phyloP scores from a whole-genome alignment of 139 green algal species.

The Chlorella vulgaris region DNA sequence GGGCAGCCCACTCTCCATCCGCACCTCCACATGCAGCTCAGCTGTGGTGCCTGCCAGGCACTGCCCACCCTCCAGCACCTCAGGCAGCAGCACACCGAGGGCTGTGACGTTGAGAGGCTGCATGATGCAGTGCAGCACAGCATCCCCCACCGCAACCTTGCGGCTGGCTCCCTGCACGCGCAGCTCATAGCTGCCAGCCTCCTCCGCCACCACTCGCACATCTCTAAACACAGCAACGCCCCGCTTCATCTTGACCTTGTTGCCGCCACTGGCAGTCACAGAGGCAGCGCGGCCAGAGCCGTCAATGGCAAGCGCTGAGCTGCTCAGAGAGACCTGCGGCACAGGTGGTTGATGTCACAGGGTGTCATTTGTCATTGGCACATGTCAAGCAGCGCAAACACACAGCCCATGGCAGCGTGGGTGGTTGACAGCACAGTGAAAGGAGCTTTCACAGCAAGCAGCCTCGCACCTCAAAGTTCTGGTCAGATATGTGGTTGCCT shows the following conservation, averaged over 20 bases:
- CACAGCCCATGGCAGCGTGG: no score
- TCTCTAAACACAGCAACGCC: constrained; percentile 62
- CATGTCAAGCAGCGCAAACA: no score
- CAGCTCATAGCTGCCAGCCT: constrained; percentile 58
- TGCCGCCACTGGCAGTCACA: constrained; percentile 53
- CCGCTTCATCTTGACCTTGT: constrained; percentile 56
- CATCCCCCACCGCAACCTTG: constrained; percentile 60
- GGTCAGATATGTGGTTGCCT: constrained; percentile 49
- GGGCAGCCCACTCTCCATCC: constrained; percentile 24
- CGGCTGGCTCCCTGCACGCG: constrained; percentile 40
- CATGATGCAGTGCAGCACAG: constrained; percentile 50
- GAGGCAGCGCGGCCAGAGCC: constrained; percentile 52
- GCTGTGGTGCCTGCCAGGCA: constrained; percentile 8
- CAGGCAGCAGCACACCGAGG: constrained; percentile 32
- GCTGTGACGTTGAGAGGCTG: constrained; percentile 41
- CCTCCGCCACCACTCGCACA: constrained; percentile 54
- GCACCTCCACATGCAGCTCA: constrained; percentile 34
- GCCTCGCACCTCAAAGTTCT: constrained; percentile 50
- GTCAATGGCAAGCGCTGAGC: constrained; percentile 52
- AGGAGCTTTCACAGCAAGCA: background rate
- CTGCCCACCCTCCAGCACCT: constrained; percentile 6
- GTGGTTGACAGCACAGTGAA: background rate
- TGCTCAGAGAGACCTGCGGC: constrained; percentile 49
- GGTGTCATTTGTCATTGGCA: background rate
- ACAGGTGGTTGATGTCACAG: background rate